phyloP scores from a whole-genome alignment of 768 basidiomycete species.

The Collybiopsis luxurians region DNA sequence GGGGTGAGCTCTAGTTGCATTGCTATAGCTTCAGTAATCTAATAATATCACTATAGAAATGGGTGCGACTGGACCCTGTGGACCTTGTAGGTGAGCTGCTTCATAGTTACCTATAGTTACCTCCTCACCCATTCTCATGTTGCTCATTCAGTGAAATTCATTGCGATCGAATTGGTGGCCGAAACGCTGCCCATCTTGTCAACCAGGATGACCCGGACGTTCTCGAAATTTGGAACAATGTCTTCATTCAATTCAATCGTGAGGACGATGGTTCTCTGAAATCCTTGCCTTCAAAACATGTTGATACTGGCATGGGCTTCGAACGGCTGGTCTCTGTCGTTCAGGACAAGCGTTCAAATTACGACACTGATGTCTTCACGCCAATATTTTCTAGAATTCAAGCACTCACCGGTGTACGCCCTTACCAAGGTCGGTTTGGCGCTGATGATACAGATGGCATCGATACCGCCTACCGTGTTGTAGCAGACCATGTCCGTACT shows the following conservation, averaged over 20 bases:
- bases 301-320: slow-evolving; percentile 99
- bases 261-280: slow-evolving; percentile 84
- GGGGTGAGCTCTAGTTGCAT: slow-evolving; percentile 60
- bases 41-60: slow-evolving; percentile 62
- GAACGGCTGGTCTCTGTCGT: slow-evolving; percentile 94
- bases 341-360: slow-evolving; percentile 91
- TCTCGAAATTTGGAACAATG: slow-evolving; percentile 99
- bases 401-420: slow-evolving; percentile 82
- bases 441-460: slow-evolving; percentile 94
- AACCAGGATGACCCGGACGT: slow-evolving; percentile 97
- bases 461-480: slow-evolving; percentile 96
- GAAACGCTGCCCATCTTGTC: slow-evolving; percentile 89
- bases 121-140: neutral
- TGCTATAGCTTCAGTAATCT: slow-evolving; percentile 1
- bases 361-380: slow-evolving; percentile 94
- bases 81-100: slow-evolving; percentile 79
- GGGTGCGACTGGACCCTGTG: slow-evolving; percentile 97
- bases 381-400: slow-evolving; percentile 88
- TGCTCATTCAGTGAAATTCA: slow-evolving; percentile 76
- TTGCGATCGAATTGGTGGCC: slow-evolving; percentile 96
- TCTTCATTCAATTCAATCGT: slow-evolving; percentile 98
- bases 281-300: slow-evolving; percentile 85
- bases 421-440: slow-evolving; percentile 90
- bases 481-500: slow-evolving; percentile 95
- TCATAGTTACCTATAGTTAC: too few relatives aligned